Evolutionary conservation across 2,329 filamentous ascomycete genomes (phyloP), one percentile per base, ranked within the genome.

Genomic region (Cercospora citrullina): DNA sequence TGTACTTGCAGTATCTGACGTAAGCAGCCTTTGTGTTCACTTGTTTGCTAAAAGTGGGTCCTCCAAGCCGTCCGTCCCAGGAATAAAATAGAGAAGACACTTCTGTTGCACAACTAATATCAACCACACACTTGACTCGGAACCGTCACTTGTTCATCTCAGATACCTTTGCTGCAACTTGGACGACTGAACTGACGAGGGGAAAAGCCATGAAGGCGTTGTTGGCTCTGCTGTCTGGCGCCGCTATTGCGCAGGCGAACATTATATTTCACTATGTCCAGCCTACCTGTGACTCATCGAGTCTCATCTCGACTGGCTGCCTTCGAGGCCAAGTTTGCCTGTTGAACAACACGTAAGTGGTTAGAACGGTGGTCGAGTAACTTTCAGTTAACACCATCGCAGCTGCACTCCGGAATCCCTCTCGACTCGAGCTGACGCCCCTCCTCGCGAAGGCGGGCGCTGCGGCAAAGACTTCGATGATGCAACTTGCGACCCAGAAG

Each of bases 191-290:
- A 26, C 14, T 16, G 51, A 30, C 8, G 14, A 48, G 42, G n/a
- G 3, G n/a, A 14, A n/a, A 57, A 12, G 16, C 18, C 33, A 62
- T 62, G 60, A 51, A 9, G 60, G 28, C 16, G 16, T 23, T 51
- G 36, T 31, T 28, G n/a, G 36, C 4, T 1, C 14, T 51, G 5
- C n/a, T 45, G 39, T 39, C 51, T 1, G n/a, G 26, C 14, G 39
- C 39, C 14, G 23, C 60, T 45, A n/a, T 21, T 62, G 36, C 28
- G 8, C 36, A 48, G 5, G 83, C 82, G 64, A 85, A 85, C 73
- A 85, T 85, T 74, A 80, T 82, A 68, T 84, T 85, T 74, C 74
- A 76, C 42, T 81, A 80, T 77, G 80, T 83, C 8, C 79, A 82
- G 60, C 80, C 84, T 23, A 78, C 68, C 3, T 85, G 84, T 74